Evolutionary conservation across 2,329 filamentous ascomycete species (phyloP), one percentile per base, ranked within the genome.

Genomic region (Exophiala alcalophila): DNA sequence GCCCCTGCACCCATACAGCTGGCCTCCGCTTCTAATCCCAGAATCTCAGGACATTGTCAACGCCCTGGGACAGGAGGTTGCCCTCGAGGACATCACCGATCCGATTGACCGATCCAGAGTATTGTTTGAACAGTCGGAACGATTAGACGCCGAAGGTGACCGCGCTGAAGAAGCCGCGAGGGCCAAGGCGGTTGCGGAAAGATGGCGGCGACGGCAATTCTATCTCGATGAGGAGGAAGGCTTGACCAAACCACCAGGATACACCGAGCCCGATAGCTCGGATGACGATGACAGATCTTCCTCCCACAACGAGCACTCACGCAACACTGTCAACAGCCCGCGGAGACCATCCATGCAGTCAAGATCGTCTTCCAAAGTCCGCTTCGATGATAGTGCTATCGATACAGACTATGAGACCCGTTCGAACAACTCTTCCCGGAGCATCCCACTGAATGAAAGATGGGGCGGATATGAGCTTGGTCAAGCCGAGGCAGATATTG

Each of bases 181-280:
- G 37, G 57, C 61, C 50, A 50, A 63, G 50, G 62, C 64, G 50
- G 69, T 87, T 24, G 74, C 83, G 55, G 79, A 90, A 40, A 75
- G 86, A 35, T 92, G 86, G 86, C 78, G 77, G 56, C 76, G 84
- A 45, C 75, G 87, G 31, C 79, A 83, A 26, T 94, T 92, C 56
- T 94, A 92, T 57, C 76, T 88, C 1, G 87, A 94, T 44, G 84
- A 89, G 62, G 88, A 94, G 66, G 87, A 94, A 62, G 87, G 87
- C 2, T 76, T 78, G 7, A 61, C 64, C n/a, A 70, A 77, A 2
- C 84, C 84, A 0, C 70, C 76, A 5, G 80, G 77, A 18, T 89
- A 82, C 40, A 57, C 62, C 23, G 63, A 63, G 27, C 65, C 68
- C n/a, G 61, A 66, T 5, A 60, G 60, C 35, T 60, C 63, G 20